phyloP scores from a whole-genome alignment of 73 alveolate genomes.

The Blepharisma japonicum region DNA sequence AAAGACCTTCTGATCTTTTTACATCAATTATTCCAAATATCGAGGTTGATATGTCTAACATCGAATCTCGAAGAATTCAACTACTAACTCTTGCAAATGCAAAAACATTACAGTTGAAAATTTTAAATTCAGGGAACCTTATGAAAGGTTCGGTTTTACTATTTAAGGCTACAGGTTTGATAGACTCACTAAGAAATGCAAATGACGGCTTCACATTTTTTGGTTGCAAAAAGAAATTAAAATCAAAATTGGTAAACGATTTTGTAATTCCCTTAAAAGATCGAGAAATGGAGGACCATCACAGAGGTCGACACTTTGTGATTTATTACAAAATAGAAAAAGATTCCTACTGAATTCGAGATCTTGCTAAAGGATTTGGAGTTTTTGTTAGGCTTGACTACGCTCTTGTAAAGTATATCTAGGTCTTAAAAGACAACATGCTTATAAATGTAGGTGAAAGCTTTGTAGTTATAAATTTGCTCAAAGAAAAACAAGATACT shows the following conservation, averaged over 20 bases:
- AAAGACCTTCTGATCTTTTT: not conserved
- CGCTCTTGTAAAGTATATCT: constrained; percentile 38
- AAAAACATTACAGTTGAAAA: constrained; percentile 5
- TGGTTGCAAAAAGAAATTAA: constrained; percentile 44
- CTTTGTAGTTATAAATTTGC: constrained; percentile 71
- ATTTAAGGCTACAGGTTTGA: constrained; percentile 59
- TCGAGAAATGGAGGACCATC: constrained; percentile 46
- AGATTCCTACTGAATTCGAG: constrained; percentile 60
- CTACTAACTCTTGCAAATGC: not conserved
- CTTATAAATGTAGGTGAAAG: constrained; percentile 78
- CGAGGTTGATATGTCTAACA: constrained; percentile 1
- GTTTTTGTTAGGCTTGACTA: constrained; percentile 67
- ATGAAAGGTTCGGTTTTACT: constrained; percentile 21
- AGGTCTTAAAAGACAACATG: constrained; percentile 61
- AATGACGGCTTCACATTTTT: constrained; percentile 72
- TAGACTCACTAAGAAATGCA: constrained; percentile 49
- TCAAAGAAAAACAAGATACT: constrained; percentile 37
- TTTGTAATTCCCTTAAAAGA: constrained; percentile 56
- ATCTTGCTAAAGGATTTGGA: constrained; percentile 83
- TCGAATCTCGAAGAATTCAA: not conserved
- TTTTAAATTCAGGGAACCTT: constrained; percentile 13
- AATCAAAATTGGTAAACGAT: constrained; percentile 62
- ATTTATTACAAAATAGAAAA: constrained; percentile 61
- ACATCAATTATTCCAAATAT: not conserved
- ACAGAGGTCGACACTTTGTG: constrained; percentile 71